These are phyloP conservation scores for Cyclospora cayetanensis DNA, from an alignment of 169 alveolate genomes.

Conservation along the genomic window DNA sequence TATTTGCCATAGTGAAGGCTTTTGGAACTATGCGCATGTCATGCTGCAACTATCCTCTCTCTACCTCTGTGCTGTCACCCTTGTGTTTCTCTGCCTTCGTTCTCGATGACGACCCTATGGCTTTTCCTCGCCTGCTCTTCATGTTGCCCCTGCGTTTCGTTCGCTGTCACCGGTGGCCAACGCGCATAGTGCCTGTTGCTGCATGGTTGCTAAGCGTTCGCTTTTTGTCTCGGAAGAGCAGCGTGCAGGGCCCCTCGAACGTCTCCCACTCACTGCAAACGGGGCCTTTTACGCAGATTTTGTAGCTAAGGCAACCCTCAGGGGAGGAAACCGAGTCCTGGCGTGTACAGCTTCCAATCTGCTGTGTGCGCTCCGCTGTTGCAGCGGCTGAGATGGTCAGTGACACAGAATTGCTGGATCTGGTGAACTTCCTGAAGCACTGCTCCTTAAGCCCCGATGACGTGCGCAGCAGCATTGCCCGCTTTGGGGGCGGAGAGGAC, in stretches of 20 bases:
- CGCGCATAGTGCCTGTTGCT: too few species aligned
- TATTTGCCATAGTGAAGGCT: not conserved
- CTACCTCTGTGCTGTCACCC: not conserved
- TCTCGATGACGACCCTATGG: not conserved
- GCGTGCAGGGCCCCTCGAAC: not conserved
- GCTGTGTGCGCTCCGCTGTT: too few species aligned
- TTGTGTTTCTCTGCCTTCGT: not conserved
- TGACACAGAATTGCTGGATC: conserved; percentile 35
- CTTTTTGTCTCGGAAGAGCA: too few species aligned
- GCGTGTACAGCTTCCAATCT: too few species aligned
- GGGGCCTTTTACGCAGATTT: too few species aligned
- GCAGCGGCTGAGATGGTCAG: conserved; percentile 61
- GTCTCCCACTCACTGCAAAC: not conserved
- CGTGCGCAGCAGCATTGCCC: conserved; percentile 51
- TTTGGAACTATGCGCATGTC: not conserved
- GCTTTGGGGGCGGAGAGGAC: conserved; percentile 71
- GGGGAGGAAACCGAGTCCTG: too few species aligned
- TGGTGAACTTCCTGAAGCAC: conserved; percentile 57
- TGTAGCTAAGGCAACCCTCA: too few species aligned
- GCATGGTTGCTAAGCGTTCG: too few species aligned
- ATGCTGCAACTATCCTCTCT: conserved; percentile 2
- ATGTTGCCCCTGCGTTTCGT: too few species aligned
- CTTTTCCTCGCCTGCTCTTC: not conserved
- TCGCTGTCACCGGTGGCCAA: too few species aligned
- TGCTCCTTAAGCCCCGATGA: conserved; percentile 65